These are phyloP conservation scores for Dioscorea dumetorum DNA, from an alignment of 106 monocot species.

Conservation along the genomic window DNA sequence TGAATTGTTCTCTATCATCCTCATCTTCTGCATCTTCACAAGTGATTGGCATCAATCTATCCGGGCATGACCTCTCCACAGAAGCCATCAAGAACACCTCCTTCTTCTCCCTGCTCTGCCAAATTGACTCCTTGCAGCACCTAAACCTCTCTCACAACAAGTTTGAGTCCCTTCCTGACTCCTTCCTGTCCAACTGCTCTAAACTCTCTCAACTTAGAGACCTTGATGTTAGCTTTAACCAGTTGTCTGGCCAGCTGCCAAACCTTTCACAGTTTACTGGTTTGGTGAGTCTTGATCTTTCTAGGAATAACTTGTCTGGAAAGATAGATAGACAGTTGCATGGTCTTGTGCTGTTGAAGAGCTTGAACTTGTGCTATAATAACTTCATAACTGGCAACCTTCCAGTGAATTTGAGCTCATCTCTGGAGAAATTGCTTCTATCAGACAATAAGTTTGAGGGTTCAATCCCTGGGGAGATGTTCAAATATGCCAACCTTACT, in stretches of 20 bases:
- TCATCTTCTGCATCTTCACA: not conserved
- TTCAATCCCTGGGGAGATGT: slow-evolving; percentile 15
- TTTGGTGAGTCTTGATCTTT: slow-evolving; percentile 35
- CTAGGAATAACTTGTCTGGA: slow-evolving; percentile 19
- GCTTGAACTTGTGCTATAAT: slow-evolving; percentile 31
- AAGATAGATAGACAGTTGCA: slow-evolving; percentile 5
- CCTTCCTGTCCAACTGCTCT: slow-evolving; percentile 19
- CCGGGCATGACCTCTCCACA: slow-evolving; percentile 13
- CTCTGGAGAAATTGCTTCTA: slow-evolving; percentile 25
- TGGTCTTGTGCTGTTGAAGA: slow-evolving; percentile 5
- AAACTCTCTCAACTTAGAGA: slow-evolving; percentile 10
- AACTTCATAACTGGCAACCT: slow-evolving; percentile 14
- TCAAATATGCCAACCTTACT: slow-evolving; percentile 20
- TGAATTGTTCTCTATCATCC: slow-evolving; percentile 16
- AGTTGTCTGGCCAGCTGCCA: slow-evolving; percentile 4
- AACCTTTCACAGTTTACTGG: slow-evolving; percentile 12
- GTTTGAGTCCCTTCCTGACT: slow-evolving; percentile 6
- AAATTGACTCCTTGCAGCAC: slow-evolving; percentile 16
- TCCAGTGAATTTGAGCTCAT: not conserved
- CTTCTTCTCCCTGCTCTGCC: slow-evolving; percentile 22
- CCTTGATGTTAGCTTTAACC: slow-evolving; percentile 42
- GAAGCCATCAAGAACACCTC: not conserved
- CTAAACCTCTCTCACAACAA: slow-evolving; percentile 27
- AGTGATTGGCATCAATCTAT: slow-evolving; percentile 19
- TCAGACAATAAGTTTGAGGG: slow-evolving; percentile 27